A percentile compares a stretch with the other conserved stretches of the same genome.
phyloP scores from a whole-genome alignment of 345 rosid genomes.

The Clausena lansium region DNA sequence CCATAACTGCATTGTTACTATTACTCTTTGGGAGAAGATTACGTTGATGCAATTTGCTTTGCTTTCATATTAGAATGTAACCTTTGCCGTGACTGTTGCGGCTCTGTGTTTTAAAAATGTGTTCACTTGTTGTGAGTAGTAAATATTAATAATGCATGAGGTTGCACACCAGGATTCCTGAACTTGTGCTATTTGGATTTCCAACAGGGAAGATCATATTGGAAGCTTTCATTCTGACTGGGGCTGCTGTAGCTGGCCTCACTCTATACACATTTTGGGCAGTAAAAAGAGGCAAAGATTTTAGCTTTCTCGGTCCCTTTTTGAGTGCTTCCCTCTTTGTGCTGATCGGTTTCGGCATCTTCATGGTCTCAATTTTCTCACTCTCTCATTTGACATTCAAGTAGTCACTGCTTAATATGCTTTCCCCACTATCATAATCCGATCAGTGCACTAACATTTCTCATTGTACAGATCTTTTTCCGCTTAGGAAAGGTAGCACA shows the following conservation, averaged over 20 bases:
- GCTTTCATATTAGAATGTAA: background rate
- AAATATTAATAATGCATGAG: no score
- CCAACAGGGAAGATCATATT: slow-evolving; percentile 53
- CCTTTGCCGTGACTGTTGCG: background rate
- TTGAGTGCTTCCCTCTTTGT: slow-evolving; percentile 48
- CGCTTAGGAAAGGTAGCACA: slow-evolving; percentile 44
- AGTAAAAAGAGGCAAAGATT: slow-evolving; percentile 56
- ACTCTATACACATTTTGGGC: slow-evolving; percentile 83
- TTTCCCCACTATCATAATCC: background rate
- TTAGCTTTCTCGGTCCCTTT: slow-evolving; percentile 68
- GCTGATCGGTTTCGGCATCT: slow-evolving; percentile 41
- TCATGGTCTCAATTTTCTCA: slow-evolving; percentile 36
- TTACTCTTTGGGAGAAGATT: background rate
- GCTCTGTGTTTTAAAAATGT: background rate
- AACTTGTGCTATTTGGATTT: background rate
- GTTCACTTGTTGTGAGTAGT: no score
- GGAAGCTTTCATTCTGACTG: slow-evolving; percentile 57
- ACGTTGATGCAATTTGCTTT: background rate
- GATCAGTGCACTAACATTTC: background rate
- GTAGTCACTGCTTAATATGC: background rate
- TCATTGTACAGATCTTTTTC: slow-evolving; percentile 28
- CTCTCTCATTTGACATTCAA: background rate
- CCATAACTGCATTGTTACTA: background rate
- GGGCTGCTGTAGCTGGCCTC: slow-evolving; percentile 47
- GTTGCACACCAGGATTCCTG: background rate